Conservation (phyloP, 2,329 filamentous ascomycete species). For the Arthrobotrys sinensis region DNA sequence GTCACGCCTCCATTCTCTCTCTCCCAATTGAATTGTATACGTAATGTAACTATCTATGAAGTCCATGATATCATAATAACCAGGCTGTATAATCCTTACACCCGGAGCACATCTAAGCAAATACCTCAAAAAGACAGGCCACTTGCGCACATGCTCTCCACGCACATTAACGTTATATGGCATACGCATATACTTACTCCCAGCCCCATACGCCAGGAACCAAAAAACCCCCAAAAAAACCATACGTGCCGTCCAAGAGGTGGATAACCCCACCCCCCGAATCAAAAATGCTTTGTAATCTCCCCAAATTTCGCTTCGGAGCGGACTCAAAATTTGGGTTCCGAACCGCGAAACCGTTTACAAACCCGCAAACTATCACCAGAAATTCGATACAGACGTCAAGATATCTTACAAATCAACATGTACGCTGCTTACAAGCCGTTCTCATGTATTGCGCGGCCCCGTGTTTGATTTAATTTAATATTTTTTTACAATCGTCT, state of each 20-base stretch:
- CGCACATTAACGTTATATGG: too few relatives aligned
- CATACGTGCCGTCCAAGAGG: slow-evolving; percentile 59
- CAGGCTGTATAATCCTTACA: too few relatives aligned
- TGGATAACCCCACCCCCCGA: background rate
- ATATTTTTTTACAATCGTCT: background rate
- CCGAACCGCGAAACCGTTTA: slow-evolving; percentile 39
- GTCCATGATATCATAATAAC: too few relatives aligned
- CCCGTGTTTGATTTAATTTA: background rate
- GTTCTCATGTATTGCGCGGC: too few relatives aligned
- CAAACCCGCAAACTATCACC: background rate
- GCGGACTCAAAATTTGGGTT: slow-evolving; percentile 36
- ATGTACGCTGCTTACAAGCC: background rate
- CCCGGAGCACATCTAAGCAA: too few relatives aligned
- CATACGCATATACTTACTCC: too few relatives aligned
- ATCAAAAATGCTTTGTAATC: slow-evolving; percentile 68
- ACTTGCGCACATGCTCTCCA: background rate
- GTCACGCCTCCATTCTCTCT: background rate
- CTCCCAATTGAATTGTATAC: background rate
- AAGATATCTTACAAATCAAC: slow-evolving; percentile 29
- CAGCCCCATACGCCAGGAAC: slow-evolving; percentile 66
- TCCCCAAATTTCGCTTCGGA: slow-evolving; percentile 9
- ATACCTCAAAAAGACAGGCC: background rate
- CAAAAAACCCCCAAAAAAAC: slow-evolving; percentile 64
- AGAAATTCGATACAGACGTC: background rate
- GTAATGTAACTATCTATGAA: too few relatives aligned